Percentiles rank a stretch among this genome's conserved stretches.
Conservation (phyloP, 1,284 basidiomycete genomes). For the Boletus nobilissimus region DNA sequence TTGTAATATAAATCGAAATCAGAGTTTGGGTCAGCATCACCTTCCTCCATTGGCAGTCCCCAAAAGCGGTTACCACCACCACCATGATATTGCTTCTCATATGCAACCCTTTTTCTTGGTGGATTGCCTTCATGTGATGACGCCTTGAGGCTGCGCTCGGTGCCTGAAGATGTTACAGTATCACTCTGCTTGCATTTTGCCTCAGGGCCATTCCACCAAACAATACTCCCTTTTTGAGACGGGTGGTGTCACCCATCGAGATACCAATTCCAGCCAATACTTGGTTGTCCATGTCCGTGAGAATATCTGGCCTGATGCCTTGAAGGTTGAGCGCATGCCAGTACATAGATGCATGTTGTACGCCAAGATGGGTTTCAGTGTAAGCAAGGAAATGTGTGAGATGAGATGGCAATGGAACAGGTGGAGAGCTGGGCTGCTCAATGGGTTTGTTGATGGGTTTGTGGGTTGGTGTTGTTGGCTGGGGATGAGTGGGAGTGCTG, state of each 20-base stretch:
- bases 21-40: background rate
- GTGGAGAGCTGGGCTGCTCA: too few relatives aligned
- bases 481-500: background rate
- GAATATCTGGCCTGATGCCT: background rate
- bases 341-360: background rate
- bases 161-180: background rate
- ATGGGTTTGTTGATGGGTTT: background rate
- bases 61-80: background rate
- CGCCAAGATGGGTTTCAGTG: background rate
- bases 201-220: background rate
- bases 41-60: background rate
- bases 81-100: background rate
- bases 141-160: too few relatives aligned
- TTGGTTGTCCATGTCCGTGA: background rate
- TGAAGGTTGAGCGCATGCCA: background rate
- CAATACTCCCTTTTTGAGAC: background rate
- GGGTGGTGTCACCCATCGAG: background rate
- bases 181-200: background rate
- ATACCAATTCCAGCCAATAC: background rate
- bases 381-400: background rate
- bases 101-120: background rate
- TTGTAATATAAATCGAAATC: background rate
- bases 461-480: background rate
- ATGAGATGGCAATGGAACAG: background rate
- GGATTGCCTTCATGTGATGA: too few relatives aligned